Evolutionary conservation across 2,329 filamentous ascomycete species (phyloP), one percentile per base, ranked within the genome.

Genomic region (Aureobasidium sp.): DNA sequence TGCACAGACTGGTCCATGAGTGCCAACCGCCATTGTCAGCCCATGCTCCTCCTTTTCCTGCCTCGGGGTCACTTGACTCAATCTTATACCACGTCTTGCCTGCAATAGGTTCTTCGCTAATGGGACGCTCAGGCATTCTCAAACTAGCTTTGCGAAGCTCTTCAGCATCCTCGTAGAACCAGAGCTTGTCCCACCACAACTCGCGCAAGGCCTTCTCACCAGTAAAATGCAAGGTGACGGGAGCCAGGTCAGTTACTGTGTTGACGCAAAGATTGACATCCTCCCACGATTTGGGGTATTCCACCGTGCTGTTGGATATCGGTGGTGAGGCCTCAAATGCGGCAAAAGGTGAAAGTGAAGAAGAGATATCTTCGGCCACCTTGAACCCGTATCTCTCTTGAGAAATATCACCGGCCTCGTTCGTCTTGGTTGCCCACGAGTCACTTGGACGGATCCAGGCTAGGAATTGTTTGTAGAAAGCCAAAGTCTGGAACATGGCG

Each of bases 401-500:
- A 13, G 62, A 63, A 26, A 61, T 37, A 12, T 59, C 39, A 15
- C 55, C 48, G 5, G 29, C 29, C 4, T 41, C 46, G 36, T 17
- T 26, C n/a, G 32, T 20, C 9, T 26, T 32, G 20, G 58, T 51
- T 23, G 52, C 61, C 65, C 66, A 69, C 2, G 67, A 64, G 20
- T 73, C 70, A 2, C 75, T 71, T 34, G 76, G 70, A 9, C 72
- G 69, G 64, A 75, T 76, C 67, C 68, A 73, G 2, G 67, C 66
- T 12, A 72, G 58, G 58, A 68, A 69, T 9, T 69, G 66, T 36
- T 69, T 68, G 64, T 66, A 70, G 56, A 69, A 70, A 1, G 70
- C 69, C 23, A 70, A 57, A 53, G 74, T 78, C 68, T 78, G 76
- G 68, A 80, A 80, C 2, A 80, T 68, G 7, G 73, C 71, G 1